Evolutionary conservation across 2,329 filamentous ascomycete species (phyloP).

Genomic region (Sporothrix inflata): DNA sequence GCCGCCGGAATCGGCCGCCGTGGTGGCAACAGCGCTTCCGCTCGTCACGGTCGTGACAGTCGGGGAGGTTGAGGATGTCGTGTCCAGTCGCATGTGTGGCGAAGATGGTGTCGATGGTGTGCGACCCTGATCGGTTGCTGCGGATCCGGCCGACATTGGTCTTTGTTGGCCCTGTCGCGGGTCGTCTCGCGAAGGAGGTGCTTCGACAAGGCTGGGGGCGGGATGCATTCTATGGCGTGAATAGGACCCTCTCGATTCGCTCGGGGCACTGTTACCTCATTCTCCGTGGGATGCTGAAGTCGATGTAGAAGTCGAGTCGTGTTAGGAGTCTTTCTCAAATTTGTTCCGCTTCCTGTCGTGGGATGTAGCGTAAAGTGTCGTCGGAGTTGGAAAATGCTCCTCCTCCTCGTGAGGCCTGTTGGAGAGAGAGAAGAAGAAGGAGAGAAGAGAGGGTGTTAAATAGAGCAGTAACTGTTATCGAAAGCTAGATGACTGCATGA

Average conservation of each 20-base stretch:
- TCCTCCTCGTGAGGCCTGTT: background rate
- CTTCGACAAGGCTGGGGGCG: slow-evolving; percentile 41
- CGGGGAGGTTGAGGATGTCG: slow-evolving; percentile 57
- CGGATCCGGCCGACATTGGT: slow-evolving; percentile 32
- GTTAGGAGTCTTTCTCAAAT: background rate
- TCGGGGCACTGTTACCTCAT: slow-evolving; percentile 22
- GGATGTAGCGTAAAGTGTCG: background rate
- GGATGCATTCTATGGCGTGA: slow-evolving; percentile 39
- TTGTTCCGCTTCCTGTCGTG: background rate
- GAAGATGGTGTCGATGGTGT: slow-evolving; percentile 38
- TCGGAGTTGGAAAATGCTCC: background rate
- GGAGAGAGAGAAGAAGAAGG: no score
- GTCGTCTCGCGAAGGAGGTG: slow-evolving; percentile 38
- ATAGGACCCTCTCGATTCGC: background rate
- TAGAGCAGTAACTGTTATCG: background rate
- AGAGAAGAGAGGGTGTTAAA: background rate
- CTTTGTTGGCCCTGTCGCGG: slow-evolving; percentile 35
- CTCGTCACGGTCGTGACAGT: slow-evolving; percentile 54
- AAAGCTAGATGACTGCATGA: background rate
- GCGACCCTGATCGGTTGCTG: slow-evolving; percentile 32
- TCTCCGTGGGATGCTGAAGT: background rate
- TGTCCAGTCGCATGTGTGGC: slow-evolving; percentile 51
- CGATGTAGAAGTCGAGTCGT: background rate
- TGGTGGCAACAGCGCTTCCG: slow-evolving; percentile 42
- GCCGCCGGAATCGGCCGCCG: slow-evolving; percentile 48